These are phyloP conservation scores for Psilocybe subaeruginosa DNA, from an alignment of 768 basidiomycete genomes.

Conservation along the genomic window DNA sequence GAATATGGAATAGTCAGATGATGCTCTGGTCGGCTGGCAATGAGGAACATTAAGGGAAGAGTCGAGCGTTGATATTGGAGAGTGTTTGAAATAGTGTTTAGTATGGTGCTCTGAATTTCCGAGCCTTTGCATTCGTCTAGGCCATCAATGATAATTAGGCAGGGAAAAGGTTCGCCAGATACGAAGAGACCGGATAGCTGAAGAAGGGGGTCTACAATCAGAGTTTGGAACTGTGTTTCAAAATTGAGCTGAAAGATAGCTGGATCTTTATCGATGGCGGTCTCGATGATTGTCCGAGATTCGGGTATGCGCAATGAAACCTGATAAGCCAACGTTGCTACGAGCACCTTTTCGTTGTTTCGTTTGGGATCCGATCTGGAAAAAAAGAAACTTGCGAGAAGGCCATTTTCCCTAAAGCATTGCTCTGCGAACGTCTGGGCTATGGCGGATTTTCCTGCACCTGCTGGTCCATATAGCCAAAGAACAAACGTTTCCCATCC, in stretches of 20 bases:
- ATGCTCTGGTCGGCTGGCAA: slow-evolving; percentile 16
- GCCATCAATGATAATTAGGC: slow-evolving; percentile 20
- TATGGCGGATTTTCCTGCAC: slow-evolving; percentile 24
- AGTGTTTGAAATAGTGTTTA: background rate
- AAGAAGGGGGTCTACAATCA: slow-evolving; percentile 12
- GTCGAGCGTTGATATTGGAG: background rate
- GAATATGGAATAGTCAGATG: slow-evolving; percentile 1
- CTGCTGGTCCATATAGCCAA: slow-evolving; percentile 21
- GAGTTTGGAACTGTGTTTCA: slow-evolving; percentile 7
- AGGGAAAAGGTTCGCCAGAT: background rate
- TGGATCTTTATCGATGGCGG: slow-evolving; percentile 9
- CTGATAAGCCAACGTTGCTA: slow-evolving; percentile 19
- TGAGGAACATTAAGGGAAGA: slow-evolving; percentile 2
- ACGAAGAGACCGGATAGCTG: background rate
- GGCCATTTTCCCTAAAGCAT: background rate
- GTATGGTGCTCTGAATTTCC: slow-evolving; percentile 5
- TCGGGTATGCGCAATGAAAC: slow-evolving; percentile 5
- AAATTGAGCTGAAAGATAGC: background rate
- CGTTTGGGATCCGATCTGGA: slow-evolving; percentile 3
- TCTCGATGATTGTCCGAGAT: background rate
- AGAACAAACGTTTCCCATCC: slow-evolving; percentile 4
- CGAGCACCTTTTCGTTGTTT: slow-evolving; percentile 1
- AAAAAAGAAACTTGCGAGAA: slow-evolving; percentile 20
- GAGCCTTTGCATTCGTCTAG: slow-evolving; percentile 21
- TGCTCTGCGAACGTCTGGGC: slow-evolving; percentile 16